phyloP scores from a whole-genome alignment of 352 stramenopile genomes.

The Globisporangium canariense region DNA sequence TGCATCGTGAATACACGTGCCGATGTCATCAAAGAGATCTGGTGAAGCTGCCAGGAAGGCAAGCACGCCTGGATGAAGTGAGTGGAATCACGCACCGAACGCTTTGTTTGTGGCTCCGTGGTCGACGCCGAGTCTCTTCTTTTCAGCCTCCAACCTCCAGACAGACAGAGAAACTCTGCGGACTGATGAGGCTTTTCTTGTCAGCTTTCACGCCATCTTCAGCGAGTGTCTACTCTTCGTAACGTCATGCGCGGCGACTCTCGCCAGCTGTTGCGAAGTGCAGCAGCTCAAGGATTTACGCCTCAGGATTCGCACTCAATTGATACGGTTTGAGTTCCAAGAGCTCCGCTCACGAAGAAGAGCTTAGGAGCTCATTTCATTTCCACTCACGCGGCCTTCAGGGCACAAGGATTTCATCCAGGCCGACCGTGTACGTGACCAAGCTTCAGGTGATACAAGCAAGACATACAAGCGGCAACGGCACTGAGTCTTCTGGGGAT shows the following conservation, averaged over 20 bases:
- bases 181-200: no score
- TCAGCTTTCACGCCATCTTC: background rate
- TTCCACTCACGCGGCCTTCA: background rate
- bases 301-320: background rate
- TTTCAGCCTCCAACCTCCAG: no score
- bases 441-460: no score
- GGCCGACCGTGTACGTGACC: conserved; percentile 30
- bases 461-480: background rate
- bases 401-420: no score
- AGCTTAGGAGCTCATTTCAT: background rate
- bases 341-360: background rate
- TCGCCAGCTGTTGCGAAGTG: background rate
- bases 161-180: no score
- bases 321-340: background rate
- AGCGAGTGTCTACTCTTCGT: background rate
- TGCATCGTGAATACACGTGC: no score
- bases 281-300: background rate
- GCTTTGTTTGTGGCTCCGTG: no score
- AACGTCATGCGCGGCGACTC: background rate
- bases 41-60: no score
- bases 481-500: background rate
- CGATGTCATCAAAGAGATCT: no score
- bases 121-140: no score
- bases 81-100: no score
- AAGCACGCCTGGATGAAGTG: no score